Evolutionary conservation across 768 basidiomycete species (phyloP).

Genomic region (Gloeophyllum trabeum): DNA sequence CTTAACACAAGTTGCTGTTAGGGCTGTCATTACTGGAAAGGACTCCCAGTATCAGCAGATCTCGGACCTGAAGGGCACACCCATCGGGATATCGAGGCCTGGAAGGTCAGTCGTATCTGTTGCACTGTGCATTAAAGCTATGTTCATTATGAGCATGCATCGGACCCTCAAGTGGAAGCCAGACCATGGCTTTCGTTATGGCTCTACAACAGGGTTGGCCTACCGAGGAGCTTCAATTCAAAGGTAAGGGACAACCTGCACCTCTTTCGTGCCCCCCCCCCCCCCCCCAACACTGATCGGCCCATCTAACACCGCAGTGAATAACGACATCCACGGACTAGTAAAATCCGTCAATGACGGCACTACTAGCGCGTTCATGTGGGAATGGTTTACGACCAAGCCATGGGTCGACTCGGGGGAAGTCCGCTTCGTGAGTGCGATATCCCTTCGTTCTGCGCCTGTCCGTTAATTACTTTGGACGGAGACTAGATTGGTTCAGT

Average conservation of each 20-base stretch:
- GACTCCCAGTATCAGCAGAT: conserved; percentile 61
- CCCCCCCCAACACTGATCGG: background rate
- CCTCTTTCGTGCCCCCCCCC: too few relatives aligned
- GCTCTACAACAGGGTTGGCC: conserved; percentile 81
- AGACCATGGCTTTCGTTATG: conserved; percentile 96
- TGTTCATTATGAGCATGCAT: background rate
- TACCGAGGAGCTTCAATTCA: conserved; percentile 50
- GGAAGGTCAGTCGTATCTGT: conserved; percentile 49
- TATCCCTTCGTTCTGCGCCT: background rate
- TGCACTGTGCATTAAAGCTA: background rate
- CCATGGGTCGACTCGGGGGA: conserved; percentile 72
- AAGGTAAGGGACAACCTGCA: conserved; percentile 32
- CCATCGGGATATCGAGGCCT: conserved; percentile 78
- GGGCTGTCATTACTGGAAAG: conserved; percentile 90
- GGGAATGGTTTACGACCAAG: conserved; percentile 89
- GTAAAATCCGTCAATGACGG: conserved; percentile 83
- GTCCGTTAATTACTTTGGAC: background rate
- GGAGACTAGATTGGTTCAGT: conserved; percentile 64
- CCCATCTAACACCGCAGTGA: conserved; percentile 36
- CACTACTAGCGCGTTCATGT: conserved; percentile 85
- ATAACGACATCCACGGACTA: conserved; percentile 72
- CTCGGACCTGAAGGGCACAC: conserved; percentile 65
- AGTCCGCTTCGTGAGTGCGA: conserved; percentile 64
- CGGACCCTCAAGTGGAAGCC: conserved; percentile 51
- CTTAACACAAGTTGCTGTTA: conserved; percentile 15